Base-by-base conservation (phyloP, 176 grass and related monocot species). In the Carex scoparia region DNA sequence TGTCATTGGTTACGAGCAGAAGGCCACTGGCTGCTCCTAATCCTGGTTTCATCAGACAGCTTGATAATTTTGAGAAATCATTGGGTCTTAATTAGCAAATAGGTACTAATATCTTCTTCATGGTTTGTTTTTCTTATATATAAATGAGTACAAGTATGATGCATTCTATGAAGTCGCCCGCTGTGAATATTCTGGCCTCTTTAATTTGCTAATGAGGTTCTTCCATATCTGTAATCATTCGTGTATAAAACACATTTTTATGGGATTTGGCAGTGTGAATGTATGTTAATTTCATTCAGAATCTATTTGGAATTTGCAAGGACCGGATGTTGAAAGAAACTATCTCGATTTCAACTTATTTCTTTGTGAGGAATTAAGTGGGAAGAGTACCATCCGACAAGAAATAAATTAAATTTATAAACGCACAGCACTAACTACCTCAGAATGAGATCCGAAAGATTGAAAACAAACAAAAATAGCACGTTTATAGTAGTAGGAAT, bases 21-120 rank as follows among this genome's bases (percentile, higher is more conserved):
- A 69, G 81, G 31, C 28, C 81, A 0, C 19, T 69, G 15, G 81
- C 44, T 19, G 81, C 42, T 69, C 81, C 63, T 51, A 83, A 83
- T 83, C 12, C 15, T 1, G 81, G 81, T 55, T 83, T 83, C 64
- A 51, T 83, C 5, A 69, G 27, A 54, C 81, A 83, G 13, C 61
- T 83, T 2, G 81, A 33, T 37, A 55, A 68, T 64, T 83, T 54
- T 33, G 81, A 83, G 48, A 69, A 83, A 69, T 83, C 42, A 18
- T 69, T 83, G 81, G 65, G 81, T 48, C 23, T 46, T 56, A 23
- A 23, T 23, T 23, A 83, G 27, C 44, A 40, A 83, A 30, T 67
- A 83, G 81, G 15, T 83, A 44, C 40, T 10, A 48, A 27, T 10
- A 48, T 48, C 46, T 48, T 48, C 7, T 46, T 40, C 38, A 1